Evolutionary conservation across 768 basidiomycete genomes (phyloP).

Genomic region (Rhodotorula diobovata): DNA sequence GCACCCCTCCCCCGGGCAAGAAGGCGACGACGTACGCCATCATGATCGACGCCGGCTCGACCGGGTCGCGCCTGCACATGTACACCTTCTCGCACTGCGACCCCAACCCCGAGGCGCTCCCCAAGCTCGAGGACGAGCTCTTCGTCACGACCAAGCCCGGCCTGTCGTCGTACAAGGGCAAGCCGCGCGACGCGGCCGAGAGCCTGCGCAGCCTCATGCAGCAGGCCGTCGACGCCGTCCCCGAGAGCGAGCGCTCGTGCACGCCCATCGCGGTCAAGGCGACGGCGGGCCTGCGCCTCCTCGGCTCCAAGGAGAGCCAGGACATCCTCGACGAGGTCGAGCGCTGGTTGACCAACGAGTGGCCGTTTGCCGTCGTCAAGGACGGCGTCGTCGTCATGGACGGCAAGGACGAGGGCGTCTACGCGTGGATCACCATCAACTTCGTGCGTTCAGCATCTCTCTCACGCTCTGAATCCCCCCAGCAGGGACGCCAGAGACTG

Average conservation of each 20-base stretch:
- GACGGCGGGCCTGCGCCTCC: conserved; percentile 75
- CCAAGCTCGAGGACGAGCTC: conserved; percentile 84
- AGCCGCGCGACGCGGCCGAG: conserved; percentile 67
- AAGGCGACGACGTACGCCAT: conserved; percentile 67
- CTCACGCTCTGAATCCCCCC: background rate
- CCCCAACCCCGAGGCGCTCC: conserved; percentile 52
- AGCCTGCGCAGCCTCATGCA: conserved; percentile 74
- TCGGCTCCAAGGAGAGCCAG: conserved; percentile 60
- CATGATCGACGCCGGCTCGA: conserved; percentile 98
- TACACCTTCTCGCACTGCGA: conserved; percentile 69
- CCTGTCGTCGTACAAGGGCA: conserved; percentile 60
- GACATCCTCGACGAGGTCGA: conserved; percentile 74
- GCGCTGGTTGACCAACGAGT: conserved; percentile 56
- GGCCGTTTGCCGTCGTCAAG: conserved; percentile 64
- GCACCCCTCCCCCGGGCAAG: conserved; percentile 30
- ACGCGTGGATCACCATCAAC: conserved; percentile 97
- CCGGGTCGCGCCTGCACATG: conserved; percentile 92
- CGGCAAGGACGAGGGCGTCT: conserved; percentile 90
- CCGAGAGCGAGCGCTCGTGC: conserved; percentile 60
- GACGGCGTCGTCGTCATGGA: conserved; percentile 86
- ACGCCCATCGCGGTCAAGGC: conserved; percentile 89
- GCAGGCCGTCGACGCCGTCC: conserved; percentile 73
- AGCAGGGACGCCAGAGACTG: background rate
- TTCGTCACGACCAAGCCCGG: conserved; percentile 80
- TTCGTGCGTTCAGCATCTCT: conserved; percentile 51